A percentile compares a stretch with the other conserved stretches of the same genome.
Evolutionary conservation across 2,329 filamentous ascomycete species (phyloP).

Genomic region (Diaporthe citrichinensis): DNA sequence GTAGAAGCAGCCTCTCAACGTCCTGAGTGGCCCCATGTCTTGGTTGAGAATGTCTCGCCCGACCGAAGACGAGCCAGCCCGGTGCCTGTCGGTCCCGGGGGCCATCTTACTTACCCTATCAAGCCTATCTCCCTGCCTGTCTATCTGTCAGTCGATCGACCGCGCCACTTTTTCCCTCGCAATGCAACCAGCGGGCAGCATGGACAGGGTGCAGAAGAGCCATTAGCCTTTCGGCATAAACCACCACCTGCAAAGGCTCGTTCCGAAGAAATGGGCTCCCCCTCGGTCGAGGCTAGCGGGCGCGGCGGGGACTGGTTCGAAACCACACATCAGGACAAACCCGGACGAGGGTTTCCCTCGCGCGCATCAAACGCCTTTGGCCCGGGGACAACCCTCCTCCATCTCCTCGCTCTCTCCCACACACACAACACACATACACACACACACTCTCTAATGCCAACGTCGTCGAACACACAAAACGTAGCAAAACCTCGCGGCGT

Average conservation of each 20-base stretch:
- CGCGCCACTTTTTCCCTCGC: background rate
- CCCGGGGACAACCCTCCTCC: slow-evolving; percentile 7
- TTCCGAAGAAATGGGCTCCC: slow-evolving; percentile 19
- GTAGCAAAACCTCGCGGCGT: background rate
- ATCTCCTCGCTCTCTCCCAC: background rate
- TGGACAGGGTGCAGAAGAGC: background rate
- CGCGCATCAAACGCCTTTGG: slow-evolving; percentile 15
- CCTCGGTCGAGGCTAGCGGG: slow-evolving; percentile 3
- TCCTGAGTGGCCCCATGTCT: slow-evolving; percentile 15
- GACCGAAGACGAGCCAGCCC: slow-evolving; percentile 5
- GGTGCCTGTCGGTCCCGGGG: background rate
- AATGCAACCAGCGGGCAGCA: background rate
- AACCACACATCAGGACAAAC: slow-evolving; percentile 14
- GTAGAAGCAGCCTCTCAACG: background rate
- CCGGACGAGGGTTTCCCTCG: slow-evolving; percentile 20
- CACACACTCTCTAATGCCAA: background rate
- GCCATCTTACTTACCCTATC: background rate
- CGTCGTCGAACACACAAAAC: background rate
- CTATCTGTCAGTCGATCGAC: slow-evolving; percentile 3
- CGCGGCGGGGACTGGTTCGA: slow-evolving; percentile 1
- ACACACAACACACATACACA: no score
- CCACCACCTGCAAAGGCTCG: slow-evolving; percentile 29
- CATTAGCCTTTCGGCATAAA: slow-evolving; percentile 26
- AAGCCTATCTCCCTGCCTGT: background rate
- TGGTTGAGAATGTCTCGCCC: slow-evolving; percentile 17